Evolutionary conservation across 495 filamentous ascomycete species (phyloP).

Genomic region (Apodospora peruviana): DNA sequence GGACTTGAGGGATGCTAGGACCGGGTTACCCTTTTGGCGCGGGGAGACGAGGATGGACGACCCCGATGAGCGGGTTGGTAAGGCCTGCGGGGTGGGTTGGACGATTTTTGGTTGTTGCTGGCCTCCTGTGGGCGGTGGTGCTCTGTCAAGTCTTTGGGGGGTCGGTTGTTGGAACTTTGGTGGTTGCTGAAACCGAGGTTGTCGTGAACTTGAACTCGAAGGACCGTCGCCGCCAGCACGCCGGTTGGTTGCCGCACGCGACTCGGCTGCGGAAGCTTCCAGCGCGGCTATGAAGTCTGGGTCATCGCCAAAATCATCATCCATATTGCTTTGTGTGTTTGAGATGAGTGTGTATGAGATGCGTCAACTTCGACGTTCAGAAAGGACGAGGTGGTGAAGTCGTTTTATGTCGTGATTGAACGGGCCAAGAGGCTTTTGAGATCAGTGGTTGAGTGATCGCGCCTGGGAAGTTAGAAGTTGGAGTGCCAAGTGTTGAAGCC

Average conservation of each 20-base stretch:
- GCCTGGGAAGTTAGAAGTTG: no score
- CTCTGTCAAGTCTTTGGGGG: conserved; percentile 39
- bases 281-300: conserved; percentile 52
- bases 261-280: conserved; percentile 25
- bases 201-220: background rate
- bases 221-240: background rate
- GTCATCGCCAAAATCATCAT: conserved; percentile 58
- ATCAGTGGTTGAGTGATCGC: no score
- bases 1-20: conserved; percentile 72
- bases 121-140: conserved; percentile 23
- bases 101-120: conserved; percentile 68
- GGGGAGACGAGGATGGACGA: conserved; percentile 80
- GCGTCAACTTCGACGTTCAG: no score
- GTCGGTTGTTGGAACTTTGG: conserved; percentile 32
- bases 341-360: no score
- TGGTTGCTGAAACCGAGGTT: conserved; percentile 5
- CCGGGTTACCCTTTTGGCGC: conserved; percentile 89
- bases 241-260: conserved; percentile 18
- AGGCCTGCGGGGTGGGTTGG: conserved; percentile 81
- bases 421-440: no score
- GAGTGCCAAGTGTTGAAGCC: no score
- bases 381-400: no score
- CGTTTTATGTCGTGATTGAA: no score
- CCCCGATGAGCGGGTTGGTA: conserved; percentile 60
- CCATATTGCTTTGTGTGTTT: no score